These are phyloP conservation scores for Papilionanthe hybrid DNA, from an alignment of 116 monocot genomes.

Conservation along the genomic window DNA sequence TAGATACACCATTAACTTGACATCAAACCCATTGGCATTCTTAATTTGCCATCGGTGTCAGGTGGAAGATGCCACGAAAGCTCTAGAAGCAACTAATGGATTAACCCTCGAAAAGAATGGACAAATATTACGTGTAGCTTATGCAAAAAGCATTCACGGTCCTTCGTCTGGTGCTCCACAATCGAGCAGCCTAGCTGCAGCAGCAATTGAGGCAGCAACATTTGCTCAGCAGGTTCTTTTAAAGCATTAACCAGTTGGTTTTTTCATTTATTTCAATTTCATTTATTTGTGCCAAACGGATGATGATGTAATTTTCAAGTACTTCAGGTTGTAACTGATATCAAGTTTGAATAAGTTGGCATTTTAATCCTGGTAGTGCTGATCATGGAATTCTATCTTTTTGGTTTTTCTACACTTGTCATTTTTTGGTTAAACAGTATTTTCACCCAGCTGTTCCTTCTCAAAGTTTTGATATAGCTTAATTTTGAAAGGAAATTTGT, in stretches of 20 bases:
- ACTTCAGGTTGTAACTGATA: not conserved
- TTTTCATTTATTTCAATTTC: not conserved
- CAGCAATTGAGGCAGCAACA: slow-evolving; percentile 97
- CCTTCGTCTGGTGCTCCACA: slow-evolving; percentile 53
- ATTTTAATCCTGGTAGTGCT: not conserved
- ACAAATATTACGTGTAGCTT: slow-evolving; percentile 86
- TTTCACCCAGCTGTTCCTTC: not conserved
- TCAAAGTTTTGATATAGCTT: not conserved
- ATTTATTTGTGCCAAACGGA: not conserved
- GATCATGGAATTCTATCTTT: not conserved
- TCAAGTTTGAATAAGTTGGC: not conserved
- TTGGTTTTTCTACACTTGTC: not conserved
- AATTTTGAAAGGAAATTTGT: not conserved
- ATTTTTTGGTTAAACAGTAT: not conserved
- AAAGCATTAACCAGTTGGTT: not conserved
- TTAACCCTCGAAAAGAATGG: slow-evolving; percentile 83
- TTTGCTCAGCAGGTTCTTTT: slow-evolving; percentile 83
- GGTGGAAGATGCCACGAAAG: slow-evolving; percentile 96
- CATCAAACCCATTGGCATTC: not conserved
- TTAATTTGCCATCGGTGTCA: slow-evolving; percentile 15
- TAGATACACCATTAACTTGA: not conserved
- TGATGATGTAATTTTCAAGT: not conserved
- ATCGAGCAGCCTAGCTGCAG: slow-evolving; percentile 93
- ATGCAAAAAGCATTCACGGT: slow-evolving; percentile 92
- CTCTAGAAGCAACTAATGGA: slow-evolving; percentile 94